Percentiles rank a stretch among this genome's conserved stretches.
Evolutionary conservation across 345 rosid genomes (phyloP).

Genomic region (Melastoma malabathricum): DNA sequence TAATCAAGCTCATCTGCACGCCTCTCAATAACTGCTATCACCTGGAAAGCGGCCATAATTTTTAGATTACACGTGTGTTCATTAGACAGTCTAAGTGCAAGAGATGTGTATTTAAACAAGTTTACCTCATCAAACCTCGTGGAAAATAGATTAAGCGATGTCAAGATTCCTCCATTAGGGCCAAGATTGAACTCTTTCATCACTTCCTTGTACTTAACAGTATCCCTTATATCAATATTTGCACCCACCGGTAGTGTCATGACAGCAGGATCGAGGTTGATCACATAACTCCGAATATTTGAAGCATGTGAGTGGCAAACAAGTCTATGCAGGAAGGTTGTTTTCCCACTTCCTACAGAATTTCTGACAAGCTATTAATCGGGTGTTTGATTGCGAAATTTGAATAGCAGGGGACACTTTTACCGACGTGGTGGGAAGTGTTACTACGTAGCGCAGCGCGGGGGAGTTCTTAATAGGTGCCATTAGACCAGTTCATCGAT

Average conservation of each 20-base stretch:
- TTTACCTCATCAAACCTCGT: conserved; percentile 20
- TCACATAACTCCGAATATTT: conserved; percentile 15
- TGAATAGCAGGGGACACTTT: conserved; percentile 48
- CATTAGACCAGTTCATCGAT: conserved; percentile 10
- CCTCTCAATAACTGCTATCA: conserved; percentile 11
- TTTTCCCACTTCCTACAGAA: conserved; percentile 12
- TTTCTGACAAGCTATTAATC: not conserved
- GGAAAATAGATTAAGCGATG: conserved; percentile 17
- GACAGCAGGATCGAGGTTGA: conserved; percentile 18
- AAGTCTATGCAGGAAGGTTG: conserved; percentile 16
- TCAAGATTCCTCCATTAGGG: conserved; percentile 18
- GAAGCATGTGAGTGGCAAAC: conserved; percentile 21
- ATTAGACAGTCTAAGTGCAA: too few relatives aligned
- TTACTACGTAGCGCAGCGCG: conserved; percentile 88
- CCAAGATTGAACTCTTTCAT: conserved; percentile 19
- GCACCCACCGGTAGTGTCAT: conserved; percentile 19
- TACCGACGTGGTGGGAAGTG: conserved; percentile 82
- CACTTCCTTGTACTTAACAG: conserved; percentile 16
- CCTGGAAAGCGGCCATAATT: conserved; percentile 2
- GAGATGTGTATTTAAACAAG: not conserved
- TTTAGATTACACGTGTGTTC: too few relatives aligned
- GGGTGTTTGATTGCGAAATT: not conserved
- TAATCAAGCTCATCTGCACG: conserved; percentile 19
- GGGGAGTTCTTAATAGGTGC: conserved; percentile 47
- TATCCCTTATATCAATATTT: conserved; percentile 16